phyloP scores from a whole-genome alignment of 108 stramenopile genomes.

The Nitzschia inconspicua region DNA sequence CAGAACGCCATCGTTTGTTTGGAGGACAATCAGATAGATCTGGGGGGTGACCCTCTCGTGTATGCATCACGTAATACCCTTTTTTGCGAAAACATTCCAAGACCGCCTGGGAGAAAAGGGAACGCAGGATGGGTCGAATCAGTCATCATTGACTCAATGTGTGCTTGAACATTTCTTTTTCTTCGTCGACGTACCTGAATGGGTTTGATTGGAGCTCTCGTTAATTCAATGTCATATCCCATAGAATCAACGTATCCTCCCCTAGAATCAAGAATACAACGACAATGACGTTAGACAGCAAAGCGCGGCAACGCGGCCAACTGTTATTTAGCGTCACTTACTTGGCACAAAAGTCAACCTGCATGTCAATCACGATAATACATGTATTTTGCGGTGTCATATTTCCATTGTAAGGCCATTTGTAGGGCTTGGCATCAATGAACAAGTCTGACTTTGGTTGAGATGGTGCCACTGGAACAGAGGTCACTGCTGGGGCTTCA shows the following conservation, averaged over 20 bases:
- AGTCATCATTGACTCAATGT: too few species aligned
- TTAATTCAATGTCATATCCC: slow-evolving; percentile 55
- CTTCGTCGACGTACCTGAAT: too few species aligned
- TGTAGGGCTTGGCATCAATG: slow-evolving; percentile 42
- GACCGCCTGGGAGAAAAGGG: too few species aligned
- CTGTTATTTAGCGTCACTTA: too few species aligned
- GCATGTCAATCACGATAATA: slow-evolving; percentile 52
- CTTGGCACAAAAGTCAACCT: slow-evolving; percentile 46
- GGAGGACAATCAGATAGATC: slow-evolving; percentile 53
- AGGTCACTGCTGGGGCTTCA: too few species aligned
- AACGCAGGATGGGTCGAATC: too few species aligned
- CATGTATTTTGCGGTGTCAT: slow-evolving; percentile 39
- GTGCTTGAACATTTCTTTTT: too few species aligned
- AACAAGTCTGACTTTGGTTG: slow-evolving; percentile 14
- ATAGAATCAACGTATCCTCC: slow-evolving; percentile 63
- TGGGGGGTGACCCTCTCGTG: slow-evolving; percentile 52
- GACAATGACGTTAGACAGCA: too few species aligned
- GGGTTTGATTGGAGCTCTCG: slow-evolving; percentile 52
- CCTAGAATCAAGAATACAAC: too few species aligned
- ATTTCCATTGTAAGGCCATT: slow-evolving; percentile 54
- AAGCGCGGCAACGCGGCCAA: too few species aligned
- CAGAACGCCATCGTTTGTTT: slow-evolving; percentile 51
- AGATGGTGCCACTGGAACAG: too few species aligned
- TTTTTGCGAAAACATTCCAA: slow-evolving; percentile 22
- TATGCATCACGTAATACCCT: slow-evolving; percentile 48